phyloP scores from a whole-genome alignment of 1,284 basidiomycete species.

The Melampsora abietis-canadensis region DNA sequence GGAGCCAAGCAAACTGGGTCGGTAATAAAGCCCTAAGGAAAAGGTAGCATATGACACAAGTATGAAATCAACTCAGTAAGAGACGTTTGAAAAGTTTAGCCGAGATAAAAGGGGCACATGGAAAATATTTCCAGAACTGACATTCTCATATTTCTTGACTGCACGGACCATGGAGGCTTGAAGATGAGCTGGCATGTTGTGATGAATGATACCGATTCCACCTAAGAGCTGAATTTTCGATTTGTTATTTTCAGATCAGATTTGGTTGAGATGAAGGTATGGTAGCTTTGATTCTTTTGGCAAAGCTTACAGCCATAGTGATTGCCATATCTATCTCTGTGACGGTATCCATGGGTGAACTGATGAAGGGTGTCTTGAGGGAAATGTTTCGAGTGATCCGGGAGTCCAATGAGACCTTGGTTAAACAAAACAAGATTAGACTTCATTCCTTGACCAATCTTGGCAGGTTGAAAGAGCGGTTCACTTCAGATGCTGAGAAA shows the following conservation, averaged over 20 bases:
- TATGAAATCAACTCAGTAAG: background rate
- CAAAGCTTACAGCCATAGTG: conserved; percentile 67
- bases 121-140: background rate
- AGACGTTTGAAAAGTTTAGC: background rate
- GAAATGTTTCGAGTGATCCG: conserved; percentile 85
- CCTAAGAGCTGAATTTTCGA: conserved; percentile 68
- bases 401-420: conserved; percentile 75
- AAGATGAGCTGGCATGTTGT: conserved; percentile 81
- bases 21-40: conserved; percentile 95
- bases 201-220: conserved; percentile 97
- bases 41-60: background rate
- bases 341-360: conserved; percentile 99
- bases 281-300: background rate
- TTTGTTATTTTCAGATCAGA: too few relatives aligned
- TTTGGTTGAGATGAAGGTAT: background rate
- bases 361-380: conserved; percentile 94
- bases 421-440: conserved; percentile 18
- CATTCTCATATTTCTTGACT: conserved; percentile 69
- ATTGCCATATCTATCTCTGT: conserved; percentile 98
- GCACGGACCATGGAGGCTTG: conserved; percentile 96
- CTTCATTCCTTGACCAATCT: background rate
- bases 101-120: background rate
- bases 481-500: conserved; percentile 66
- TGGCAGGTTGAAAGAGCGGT: background rate
- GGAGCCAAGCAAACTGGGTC: conserved; percentile 86